These are phyloP conservation scores for Nakaseomyces uthaithaninus DNA, from an alignment of 1,139 yeast genomes.

Conservation along the genomic window DNA sequence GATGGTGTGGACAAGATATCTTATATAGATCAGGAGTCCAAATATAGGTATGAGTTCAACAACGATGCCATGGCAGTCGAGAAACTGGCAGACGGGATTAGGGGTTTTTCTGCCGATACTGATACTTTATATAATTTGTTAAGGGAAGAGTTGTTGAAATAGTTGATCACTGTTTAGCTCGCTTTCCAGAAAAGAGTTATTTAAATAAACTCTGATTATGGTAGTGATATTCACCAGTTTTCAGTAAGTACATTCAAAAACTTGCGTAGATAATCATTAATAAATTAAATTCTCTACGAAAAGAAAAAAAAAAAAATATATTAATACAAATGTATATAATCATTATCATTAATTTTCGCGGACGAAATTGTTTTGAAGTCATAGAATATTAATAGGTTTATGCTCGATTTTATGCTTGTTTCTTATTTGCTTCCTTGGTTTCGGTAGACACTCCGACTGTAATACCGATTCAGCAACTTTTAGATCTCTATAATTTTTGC, in stretches of 20 bases:
- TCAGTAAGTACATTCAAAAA: too few relatives aligned
- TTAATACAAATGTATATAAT: not conserved
- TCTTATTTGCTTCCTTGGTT: not conserved
- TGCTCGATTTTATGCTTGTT: not conserved
- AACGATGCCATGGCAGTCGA: conserved; percentile 98
- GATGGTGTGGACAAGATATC: conserved; percentile 58
- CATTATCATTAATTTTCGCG: too few relatives aligned
- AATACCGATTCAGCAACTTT: too few relatives aligned
- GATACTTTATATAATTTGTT: conserved; percentile 66
- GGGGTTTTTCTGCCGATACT: conserved; percentile 91
- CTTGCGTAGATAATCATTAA: too few relatives aligned
- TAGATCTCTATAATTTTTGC: conserved; percentile 8
- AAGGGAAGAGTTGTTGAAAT: conserved; percentile 40
- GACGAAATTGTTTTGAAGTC: too few relatives aligned
- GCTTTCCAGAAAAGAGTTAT: too few relatives aligned
- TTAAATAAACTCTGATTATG: too few relatives aligned
- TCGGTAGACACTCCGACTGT: conserved; percentile 1
- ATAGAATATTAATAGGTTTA: conserved; percentile 1
- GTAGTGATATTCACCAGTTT: too few relatives aligned
- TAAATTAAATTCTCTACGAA: too few relatives aligned
- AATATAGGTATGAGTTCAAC: conserved; percentile 82
- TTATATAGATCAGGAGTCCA: conserved; percentile 74
- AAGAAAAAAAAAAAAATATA: too few relatives aligned
- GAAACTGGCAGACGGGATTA: conserved; percentile 94
- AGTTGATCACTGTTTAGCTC: too few relatives aligned